Evolutionary conservation across 2,329 filamentous ascomycete genomes (phyloP).

Genomic region (Leptodontidium sp.): DNA sequence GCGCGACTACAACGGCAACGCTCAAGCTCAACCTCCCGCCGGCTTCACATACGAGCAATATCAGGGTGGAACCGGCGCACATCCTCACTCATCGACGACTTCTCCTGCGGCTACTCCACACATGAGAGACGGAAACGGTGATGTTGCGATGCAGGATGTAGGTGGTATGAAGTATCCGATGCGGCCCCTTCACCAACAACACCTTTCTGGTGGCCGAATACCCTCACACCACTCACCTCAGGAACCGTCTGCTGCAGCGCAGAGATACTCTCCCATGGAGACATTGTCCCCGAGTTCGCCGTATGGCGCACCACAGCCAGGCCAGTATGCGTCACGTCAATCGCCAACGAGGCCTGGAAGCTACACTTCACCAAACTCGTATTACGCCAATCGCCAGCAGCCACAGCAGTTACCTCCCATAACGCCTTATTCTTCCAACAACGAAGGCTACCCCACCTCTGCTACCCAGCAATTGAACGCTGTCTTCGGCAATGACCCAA

Average conservation of each 20-base stretch:
- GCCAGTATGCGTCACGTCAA: slow-evolving; percentile 65
- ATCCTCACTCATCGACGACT: slow-evolving; percentile 61
- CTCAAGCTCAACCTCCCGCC: slow-evolving; percentile 59
- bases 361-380: slow-evolving; percentile 65
- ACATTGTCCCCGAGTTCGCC: slow-evolving; percentile 81
- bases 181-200: slow-evolving; percentile 79
- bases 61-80: slow-evolving; percentile 56
- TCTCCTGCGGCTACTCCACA: slow-evolving; percentile 67
- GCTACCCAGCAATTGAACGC: slow-evolving; percentile 76
- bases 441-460: slow-evolving; percentile 76
- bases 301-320: slow-evolving; percentile 70
- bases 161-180: slow-evolving; percentile 86
- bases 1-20: slow-evolving; percentile 53
- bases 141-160: slow-evolving; percentile 87
- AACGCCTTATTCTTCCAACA: slow-evolving; percentile 70
- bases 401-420: slow-evolving; percentile 78
- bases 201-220: slow-evolving; percentile 61
- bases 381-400: slow-evolving; percentile 57
- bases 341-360: slow-evolving; percentile 78
- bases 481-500: slow-evolving; percentile 64
- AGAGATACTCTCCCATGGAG: slow-evolving; percentile 97
- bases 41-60: slow-evolving; percentile 75
- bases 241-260: slow-evolving; percentile 82
- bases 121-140: slow-evolving; percentile 75
- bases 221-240: slow-evolving; percentile 75